Conservation (phyloP, 345 rosid species). For the Triadica sebifera region DNA sequence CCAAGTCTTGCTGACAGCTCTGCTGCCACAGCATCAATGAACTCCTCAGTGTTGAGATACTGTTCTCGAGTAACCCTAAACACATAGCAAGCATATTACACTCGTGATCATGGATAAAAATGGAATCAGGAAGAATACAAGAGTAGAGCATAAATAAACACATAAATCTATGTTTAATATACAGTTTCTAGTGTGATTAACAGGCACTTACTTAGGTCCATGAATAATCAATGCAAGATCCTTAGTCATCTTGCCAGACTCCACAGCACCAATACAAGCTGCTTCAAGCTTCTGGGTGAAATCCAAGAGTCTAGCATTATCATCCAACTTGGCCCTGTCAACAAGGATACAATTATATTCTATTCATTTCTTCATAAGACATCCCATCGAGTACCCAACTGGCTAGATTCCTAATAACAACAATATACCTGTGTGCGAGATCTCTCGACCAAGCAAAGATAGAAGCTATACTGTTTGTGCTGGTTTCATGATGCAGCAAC, state of each 20-base stretch:
- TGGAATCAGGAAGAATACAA: no score
- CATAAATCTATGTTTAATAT: no score
- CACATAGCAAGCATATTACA: background rate
- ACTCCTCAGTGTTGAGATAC: conserved; percentile 86
- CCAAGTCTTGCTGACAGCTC: conserved; percentile 65
- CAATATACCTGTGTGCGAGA: conserved; percentile 83
- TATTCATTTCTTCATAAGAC: background rate
- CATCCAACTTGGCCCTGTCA: no score
- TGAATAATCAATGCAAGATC: no score
- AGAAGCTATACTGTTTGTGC: conserved; percentile 99
- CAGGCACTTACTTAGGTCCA: no score
- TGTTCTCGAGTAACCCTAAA: conserved; percentile 70
- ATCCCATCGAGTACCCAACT: background rate
- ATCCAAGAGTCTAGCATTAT: no score
- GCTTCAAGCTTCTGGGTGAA: no score
- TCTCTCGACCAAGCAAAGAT: conserved; percentile 98
- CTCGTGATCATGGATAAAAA: background rate
- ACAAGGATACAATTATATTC: conserved; percentile 2
- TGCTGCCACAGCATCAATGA: conserved; percentile 89
- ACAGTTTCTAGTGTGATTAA: no score
- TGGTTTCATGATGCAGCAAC: no score
- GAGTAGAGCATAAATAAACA: no score
- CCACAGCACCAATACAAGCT: no score
- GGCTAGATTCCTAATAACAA: background rate
- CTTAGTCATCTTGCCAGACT: no score